Conservation (phyloP, 805 yeast genomes). For the Groenewaldozyma tartarivorans region DNA sequence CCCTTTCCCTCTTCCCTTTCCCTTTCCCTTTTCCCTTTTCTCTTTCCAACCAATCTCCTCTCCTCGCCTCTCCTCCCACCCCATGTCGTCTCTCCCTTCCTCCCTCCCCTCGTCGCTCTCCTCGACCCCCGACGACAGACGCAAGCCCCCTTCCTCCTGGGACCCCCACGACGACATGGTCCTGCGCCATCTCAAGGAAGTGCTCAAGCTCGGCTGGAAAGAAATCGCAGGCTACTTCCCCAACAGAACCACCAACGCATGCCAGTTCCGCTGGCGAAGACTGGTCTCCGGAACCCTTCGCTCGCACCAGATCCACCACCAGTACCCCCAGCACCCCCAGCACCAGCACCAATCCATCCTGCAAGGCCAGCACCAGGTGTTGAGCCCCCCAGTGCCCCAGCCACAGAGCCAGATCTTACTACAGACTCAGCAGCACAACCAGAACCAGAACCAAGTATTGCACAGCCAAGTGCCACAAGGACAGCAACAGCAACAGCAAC, state of each 20-base stretch:
- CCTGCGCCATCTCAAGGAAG: slow-evolving; percentile 68
- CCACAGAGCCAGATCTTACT: background rate
- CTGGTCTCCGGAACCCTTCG: slow-evolving; percentile 37
- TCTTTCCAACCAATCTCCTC: background rate
- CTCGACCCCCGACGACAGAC: slow-evolving; percentile 9
- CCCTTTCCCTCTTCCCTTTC: background rate
- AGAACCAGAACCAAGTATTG: background rate
- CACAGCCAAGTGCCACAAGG: background rate
- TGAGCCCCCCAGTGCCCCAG: background rate
- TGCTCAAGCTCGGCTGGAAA: slow-evolving; percentile 80
- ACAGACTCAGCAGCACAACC: background rate
- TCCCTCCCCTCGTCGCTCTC: slow-evolving; percentile 1
- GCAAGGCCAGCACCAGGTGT: background rate
- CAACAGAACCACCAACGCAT: slow-evolving; percentile 79
- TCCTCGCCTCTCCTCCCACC: background rate
- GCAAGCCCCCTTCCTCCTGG: slow-evolving; percentile 53
- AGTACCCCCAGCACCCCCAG: background rate
- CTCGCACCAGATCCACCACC: slow-evolving; percentile 5
- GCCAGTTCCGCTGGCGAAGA: slow-evolving; percentile 85
- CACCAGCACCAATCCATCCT: background rate
- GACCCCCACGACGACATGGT: slow-evolving; percentile 67
- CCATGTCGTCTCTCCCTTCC: slow-evolving; percentile 6
- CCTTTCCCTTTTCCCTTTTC: background rate
- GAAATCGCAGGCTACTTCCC: slow-evolving; percentile 73
- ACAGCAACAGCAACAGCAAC: slow-evolving; percentile 1